Base-by-base conservation (phyloP, 495 filamentous ascomycete genomes). In the Pyronema omphalodes region DNA sequence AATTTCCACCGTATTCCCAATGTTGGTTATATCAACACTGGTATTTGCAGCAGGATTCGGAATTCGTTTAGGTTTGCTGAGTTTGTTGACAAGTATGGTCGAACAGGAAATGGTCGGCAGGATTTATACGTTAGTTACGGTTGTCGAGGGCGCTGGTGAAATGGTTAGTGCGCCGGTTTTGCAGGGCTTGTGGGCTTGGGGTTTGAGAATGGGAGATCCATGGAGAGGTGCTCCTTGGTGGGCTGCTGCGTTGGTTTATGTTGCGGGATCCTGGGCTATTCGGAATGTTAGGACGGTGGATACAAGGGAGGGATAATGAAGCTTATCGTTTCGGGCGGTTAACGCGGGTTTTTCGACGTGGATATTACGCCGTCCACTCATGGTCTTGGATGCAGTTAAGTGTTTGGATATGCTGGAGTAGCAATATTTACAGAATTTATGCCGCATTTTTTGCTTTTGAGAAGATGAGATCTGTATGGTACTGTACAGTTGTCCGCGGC, bases 21-120 rank as follows among this genome's bases (percentile, higher is more conserved):
- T 50, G 23, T 44, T 55, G 17, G 18, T 41, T 12, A 14, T 50
- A 9, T 14, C 44, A 3, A 50, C 44, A 11, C 15, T 17, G 8
- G 44, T 44, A 2, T 55, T 55, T 44, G 43, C 53, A 11, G 43
- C 53, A 2, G 53, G 53, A 8, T 55, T 55, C 39, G 53, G 53
- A 12, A 50, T 55, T n/a, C 1, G 53, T 1, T 34, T 55, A 43
- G 45, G 29, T 1, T 23, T 55, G 45, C 19, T 55, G 44, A 50
- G 53, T 48, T 14, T 50, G 17, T 15, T 55, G 34, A 55, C 53
- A 6, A 11, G n/a, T 19, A 14, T 55, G 44, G 53, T 55, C 3
- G 44, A 39, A 3, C 29, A 14, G 53, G 45, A 9, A 6, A 44
- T 9, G 33, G 14, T 55, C 1, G 53, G 44, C 1, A 36, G 53